phyloP scores from a whole-genome alignment of 192 early-diverging fungal species.

The Mycoemilia scoparia region DNA sequence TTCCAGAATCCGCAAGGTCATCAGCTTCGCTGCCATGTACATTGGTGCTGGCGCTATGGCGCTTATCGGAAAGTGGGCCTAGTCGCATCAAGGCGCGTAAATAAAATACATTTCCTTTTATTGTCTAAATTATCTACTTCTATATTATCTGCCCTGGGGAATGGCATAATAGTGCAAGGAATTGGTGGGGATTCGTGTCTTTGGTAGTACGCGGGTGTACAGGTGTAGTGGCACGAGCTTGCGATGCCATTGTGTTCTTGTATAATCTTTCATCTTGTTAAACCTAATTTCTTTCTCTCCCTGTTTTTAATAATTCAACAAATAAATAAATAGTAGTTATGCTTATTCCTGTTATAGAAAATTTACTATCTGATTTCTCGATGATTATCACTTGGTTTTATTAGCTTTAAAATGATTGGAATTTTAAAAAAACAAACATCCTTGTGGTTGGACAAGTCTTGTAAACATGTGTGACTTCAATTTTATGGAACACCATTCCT shows the following conservation, averaged over 20 bases:
- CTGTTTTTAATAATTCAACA: not conserved
- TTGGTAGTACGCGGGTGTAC: too few species aligned
- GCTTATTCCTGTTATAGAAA: too few species aligned
- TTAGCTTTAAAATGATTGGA: too few species aligned
- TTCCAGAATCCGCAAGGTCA: slow-evolving; percentile 11
- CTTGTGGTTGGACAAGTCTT: too few species aligned
- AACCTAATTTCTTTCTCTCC: not conserved
- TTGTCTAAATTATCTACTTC: not conserved
- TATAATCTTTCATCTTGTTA: not conserved
- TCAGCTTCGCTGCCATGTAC: slow-evolving; percentile 43
- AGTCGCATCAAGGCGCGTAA: slow-evolving; percentile 2
- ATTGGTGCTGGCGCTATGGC: slow-evolving; percentile 57
- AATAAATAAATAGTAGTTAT: too few species aligned
- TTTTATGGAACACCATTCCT: too few species aligned
- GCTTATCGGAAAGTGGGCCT: slow-evolving; percentile 62
- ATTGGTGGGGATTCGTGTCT: too few species aligned
- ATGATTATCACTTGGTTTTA: too few species aligned
- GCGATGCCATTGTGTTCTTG: not conserved
- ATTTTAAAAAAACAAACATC: too few species aligned
- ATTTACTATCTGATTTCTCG: too few species aligned
- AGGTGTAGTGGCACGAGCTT: not conserved
- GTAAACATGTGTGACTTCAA: too few species aligned
- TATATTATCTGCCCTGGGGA: not conserved
- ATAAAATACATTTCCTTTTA: slow-evolving; percentile 1
- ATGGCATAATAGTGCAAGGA: not conserved